Evolutionary conservation across 352 stramenopile species (phyloP).

Genomic region (Phytophthora rubi): DNA sequence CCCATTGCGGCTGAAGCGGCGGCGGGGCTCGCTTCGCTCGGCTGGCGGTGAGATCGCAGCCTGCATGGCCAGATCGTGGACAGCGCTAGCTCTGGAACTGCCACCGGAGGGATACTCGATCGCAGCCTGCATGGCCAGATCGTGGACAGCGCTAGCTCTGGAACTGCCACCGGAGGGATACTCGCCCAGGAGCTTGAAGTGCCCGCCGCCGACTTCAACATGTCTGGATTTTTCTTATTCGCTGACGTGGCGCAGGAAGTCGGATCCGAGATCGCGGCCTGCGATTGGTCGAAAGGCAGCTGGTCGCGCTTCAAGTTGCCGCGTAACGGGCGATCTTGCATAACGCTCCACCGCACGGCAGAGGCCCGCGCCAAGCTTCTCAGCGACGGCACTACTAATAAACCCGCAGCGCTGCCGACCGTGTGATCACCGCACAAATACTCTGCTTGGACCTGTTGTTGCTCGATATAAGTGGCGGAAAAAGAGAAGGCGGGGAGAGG

Average conservation of each 20-base stretch:
- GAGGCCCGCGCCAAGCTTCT: slow-evolving; percentile 3
- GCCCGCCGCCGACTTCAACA: slow-evolving; percentile 23
- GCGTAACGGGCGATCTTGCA: slow-evolving; percentile 13
- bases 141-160: background rate
- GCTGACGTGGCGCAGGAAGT: slow-evolving; percentile 28
- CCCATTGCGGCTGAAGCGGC: slow-evolving; percentile 17
- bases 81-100: background rate
- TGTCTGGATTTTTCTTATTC: slow-evolving; percentile 44
- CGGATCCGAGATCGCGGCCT: background rate
- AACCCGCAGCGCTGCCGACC: background rate
- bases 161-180: background rate
- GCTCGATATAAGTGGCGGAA: background rate
- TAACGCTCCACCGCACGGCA: slow-evolving; percentile 1
- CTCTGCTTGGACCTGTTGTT: no score
- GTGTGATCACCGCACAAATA: no score
- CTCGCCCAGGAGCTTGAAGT: slow-evolving; percentile 5
- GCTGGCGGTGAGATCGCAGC: background rate
- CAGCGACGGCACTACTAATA: no score
- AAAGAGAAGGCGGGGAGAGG: no score
- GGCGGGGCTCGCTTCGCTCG: background rate
- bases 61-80: background rate
- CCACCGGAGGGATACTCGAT: background rate
- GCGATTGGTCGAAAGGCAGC: slow-evolving; percentile 30
- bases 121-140: background rate
- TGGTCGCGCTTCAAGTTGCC: slow-evolving; percentile 27